Evolutionary conservation across 2,329 filamentous ascomycete species (phyloP).

Genomic region (Exophiala mesophila): DNA sequence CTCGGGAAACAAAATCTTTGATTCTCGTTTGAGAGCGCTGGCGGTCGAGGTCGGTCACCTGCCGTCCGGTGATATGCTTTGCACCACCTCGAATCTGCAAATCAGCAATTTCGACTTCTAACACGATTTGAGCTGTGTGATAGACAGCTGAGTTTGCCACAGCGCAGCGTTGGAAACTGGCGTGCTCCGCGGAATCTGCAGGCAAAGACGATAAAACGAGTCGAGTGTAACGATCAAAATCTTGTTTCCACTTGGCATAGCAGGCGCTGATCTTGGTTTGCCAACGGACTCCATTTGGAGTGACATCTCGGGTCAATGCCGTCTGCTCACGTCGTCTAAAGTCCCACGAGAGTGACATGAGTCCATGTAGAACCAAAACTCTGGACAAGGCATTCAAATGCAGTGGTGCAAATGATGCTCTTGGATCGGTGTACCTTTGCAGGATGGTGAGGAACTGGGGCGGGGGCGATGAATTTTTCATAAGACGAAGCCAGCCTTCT

Average conservation of each 20-base stretch:
- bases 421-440: conserved; percentile 52
- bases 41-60: conserved; percentile 49
- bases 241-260: conserved; percentile 54
- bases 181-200: conserved; percentile 29
- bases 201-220: conserved; percentile 41
- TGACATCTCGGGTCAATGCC: conserved; percentile 42
- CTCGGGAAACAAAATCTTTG: conserved; percentile 44
- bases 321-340: conserved; percentile 59
- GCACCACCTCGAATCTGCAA: conserved; percentile 59
- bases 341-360: conserved; percentile 60
- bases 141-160: conserved; percentile 52
- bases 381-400: conserved; percentile 49
- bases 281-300: conserved; percentile 41
- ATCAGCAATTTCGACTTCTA: conserved; percentile 57
- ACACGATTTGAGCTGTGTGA: conserved; percentile 51
- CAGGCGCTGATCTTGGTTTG: conserved; percentile 47
- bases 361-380: conserved; percentile 52
- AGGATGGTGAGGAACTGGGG: conserved; percentile 47
- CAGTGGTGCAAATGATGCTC: conserved; percentile 33
- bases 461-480: conserved; percentile 33
- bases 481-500: conserved; percentile 45
- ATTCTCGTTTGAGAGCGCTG: conserved; percentile 46
- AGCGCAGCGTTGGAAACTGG: conserved; percentile 44
- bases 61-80: conserved; percentile 52
- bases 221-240: conserved; percentile 43